Percentiles rank a stretch among this genome's conserved stretches.
Evolutionary conservation across 73 alveolate species (phyloP).

Genomic region (Diophrys appendiculata): DNA sequence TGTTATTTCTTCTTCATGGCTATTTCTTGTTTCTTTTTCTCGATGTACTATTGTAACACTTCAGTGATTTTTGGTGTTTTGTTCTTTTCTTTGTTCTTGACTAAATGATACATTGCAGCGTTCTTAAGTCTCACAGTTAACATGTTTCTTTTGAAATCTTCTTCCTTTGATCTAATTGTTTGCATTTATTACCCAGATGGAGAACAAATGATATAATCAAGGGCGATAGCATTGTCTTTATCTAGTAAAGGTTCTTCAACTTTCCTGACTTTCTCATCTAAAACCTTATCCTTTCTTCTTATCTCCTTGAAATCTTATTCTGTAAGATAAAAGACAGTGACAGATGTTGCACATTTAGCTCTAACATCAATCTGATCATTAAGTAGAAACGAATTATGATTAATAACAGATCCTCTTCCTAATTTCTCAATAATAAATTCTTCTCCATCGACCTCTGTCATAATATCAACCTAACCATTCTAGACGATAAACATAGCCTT

Average conservation of each 20-base stretch:
- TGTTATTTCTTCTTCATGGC: too few relatives aligned
- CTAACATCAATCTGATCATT: constrained; percentile 33
- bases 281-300: constrained; percentile 2
- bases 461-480: constrained; percentile 43
- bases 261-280: constrained; percentile 33
- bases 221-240: constrained; percentile 38
- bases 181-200: constrained; percentile 1
- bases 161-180: constrained; percentile 29
- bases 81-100: constrained; percentile 20
- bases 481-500: constrained; percentile 29
- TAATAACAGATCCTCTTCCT: constrained; percentile 45
- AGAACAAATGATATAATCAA: constrained; percentile 35
- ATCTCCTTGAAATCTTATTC: constrained; percentile 27
- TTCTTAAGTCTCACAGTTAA: constrained; percentile 53
- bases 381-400: constrained; percentile 39
- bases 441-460: not conserved
- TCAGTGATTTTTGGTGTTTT: constrained; percentile 6
- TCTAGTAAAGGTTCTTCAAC: constrained; percentile 29
- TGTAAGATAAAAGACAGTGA: constrained; percentile 33
- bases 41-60: constrained; percentile 8
- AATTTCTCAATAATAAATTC: constrained; percentile 28
- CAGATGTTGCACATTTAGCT: constrained; percentile 18
- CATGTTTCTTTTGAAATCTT: constrained; percentile 29
- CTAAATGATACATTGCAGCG: constrained; percentile 39
- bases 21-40: constrained; percentile 41